phyloP scores from a whole-genome alignment of 495 filamentous ascomycete genomes.

The Xylaria acuta region DNA sequence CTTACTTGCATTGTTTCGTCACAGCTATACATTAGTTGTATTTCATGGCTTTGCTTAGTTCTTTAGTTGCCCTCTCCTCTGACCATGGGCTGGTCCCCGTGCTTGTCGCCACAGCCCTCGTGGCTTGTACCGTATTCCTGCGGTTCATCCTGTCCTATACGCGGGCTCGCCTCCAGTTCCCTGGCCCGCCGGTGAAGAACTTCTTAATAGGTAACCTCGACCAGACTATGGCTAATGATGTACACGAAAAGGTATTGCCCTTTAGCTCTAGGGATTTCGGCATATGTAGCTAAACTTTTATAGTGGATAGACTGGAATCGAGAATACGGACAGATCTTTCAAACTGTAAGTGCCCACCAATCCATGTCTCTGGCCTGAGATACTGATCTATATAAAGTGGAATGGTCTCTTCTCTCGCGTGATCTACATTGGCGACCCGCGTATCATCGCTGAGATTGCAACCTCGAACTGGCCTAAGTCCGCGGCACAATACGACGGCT shows the following conservation, averaged over 20 bases:
- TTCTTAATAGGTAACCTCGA: conserved; percentile 19
- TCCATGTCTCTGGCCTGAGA: not conserved
- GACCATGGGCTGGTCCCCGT: conserved; percentile 10
- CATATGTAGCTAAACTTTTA: not conserved
- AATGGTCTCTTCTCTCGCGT: conserved; percentile 25
- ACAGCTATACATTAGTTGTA: not conserved
- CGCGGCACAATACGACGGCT: conserved; percentile 17
- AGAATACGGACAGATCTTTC: conserved; percentile 23
- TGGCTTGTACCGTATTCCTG: conserved; percentile 2
- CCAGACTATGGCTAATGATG: conserved; percentile 20
- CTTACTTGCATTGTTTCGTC: not conserved
- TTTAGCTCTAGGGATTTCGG: not conserved
- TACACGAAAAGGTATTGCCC: conserved; percentile 17
- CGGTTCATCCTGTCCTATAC: conserved; percentile 20
- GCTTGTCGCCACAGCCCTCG: conserved; percentile 2
- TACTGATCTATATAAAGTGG: conserved; percentile 16
- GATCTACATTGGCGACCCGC: conserved; percentile 21
- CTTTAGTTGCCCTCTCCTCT: not conserved
- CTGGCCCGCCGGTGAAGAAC: conserved; percentile 21
- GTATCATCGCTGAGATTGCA: conserved; percentile 21
- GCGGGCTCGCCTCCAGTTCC: conserved; percentile 23
- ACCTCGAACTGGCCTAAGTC: conserved; percentile 21
- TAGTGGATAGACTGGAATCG: conserved; percentile 27
- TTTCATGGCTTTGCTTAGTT: conserved; percentile 17
- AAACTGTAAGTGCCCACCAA: conserved; percentile 7